A percentile compares a stretch with the other conserved stretches of the same genome.
Conservation (phyloP, 352 stramenopile genomes). For the Phytopythium oedochilum region DNA sequence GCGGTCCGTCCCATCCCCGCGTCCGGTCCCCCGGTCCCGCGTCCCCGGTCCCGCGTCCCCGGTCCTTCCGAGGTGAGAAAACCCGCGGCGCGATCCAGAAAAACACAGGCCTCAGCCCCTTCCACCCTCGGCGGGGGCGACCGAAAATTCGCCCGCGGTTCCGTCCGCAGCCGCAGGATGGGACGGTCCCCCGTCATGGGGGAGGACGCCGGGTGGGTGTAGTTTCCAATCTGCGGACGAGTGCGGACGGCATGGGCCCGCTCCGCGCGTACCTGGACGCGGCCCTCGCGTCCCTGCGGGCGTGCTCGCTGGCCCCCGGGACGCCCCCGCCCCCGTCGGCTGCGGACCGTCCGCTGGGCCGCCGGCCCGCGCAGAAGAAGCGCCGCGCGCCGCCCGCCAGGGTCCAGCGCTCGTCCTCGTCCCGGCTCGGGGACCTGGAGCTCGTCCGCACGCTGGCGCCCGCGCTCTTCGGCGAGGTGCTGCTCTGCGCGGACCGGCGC, state of each 20-base stretch:
- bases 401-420: conserved; percentile 19
- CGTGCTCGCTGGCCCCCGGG: conserved; percentile 16
- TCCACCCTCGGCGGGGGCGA: too few species aligned
- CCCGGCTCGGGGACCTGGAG: conserved; percentile 31
- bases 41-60: too few species aligned
- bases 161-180: too few species aligned
- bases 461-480: conserved; percentile 53
- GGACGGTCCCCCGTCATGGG: too few species aligned
- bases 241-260: conserved; percentile 14
- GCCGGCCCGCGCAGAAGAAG: neutral
- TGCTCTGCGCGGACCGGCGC: conserved; percentile 37
- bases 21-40: too few species aligned
- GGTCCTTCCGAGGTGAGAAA: too few species aligned
- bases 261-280: conserved; percentile 30
- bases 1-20: too few species aligned
- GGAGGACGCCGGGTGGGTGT: too few species aligned
- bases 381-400: conserved; percentile 8
- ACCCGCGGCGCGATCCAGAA: too few species aligned
- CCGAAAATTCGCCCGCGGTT: too few species aligned
- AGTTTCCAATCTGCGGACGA: neutral
- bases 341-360: neutral
- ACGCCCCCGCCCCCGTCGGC: conserved; percentile 9
- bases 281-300: conserved; percentile 12
- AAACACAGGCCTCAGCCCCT: too few species aligned
- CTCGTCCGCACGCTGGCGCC: conserved; percentile 35